These are phyloP conservation scores for Pachysandra terminalis DNA, from an alignment of 164 flowering plant species.

Conservation along the genomic window DNA sequence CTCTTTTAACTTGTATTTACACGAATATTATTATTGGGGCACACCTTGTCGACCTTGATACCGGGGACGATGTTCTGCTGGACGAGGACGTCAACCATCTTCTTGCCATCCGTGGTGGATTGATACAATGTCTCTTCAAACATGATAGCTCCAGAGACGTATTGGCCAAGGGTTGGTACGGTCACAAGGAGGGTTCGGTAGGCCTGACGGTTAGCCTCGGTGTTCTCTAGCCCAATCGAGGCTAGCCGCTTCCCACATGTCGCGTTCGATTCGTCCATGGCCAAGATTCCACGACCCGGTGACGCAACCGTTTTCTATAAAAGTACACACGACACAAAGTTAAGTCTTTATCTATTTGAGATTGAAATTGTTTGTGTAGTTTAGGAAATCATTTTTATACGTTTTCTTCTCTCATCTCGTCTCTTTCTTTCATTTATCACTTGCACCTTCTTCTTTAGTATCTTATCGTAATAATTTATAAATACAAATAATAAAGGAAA, in stretches of 20 bases:
- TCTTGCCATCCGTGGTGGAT: slow-evolving; percentile 71
- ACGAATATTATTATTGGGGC: background rate
- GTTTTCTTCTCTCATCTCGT: too few species aligned
- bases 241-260: slow-evolving; percentile 91
- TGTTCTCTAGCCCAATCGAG: slow-evolving; percentile 94
- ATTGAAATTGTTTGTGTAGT: too few species aligned
- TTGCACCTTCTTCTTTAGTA: too few species aligned
- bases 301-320: slow-evolving; percentile 78
- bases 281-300: slow-evolving; percentile 86
- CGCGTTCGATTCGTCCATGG: slow-evolving; percentile 93
- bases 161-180: slow-evolving; percentile 75
- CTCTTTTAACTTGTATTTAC: too few species aligned
- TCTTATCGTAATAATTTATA: too few species aligned
- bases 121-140: slow-evolving; percentile 96
- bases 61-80: slow-evolving; percentile 85
- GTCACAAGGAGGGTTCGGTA: slow-evolving; percentile 76
- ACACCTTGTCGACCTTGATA: slow-evolving; percentile 90
- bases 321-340: background rate
- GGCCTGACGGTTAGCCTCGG: slow-evolving; percentile 90
- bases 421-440: too few species aligned
- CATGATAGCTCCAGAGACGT: slow-evolving; percentile 86
- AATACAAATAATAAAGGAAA: too few species aligned
- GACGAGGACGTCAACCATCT: slow-evolving; percentile 69
- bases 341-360: too few species aligned
- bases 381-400: too few species aligned